A percentile compares a stretch with the other conserved stretches of the same genome.
Evolutionary conservation across 2,329 filamentous ascomycete species (phyloP).

Genomic region (Curvularia sp.): DNA sequence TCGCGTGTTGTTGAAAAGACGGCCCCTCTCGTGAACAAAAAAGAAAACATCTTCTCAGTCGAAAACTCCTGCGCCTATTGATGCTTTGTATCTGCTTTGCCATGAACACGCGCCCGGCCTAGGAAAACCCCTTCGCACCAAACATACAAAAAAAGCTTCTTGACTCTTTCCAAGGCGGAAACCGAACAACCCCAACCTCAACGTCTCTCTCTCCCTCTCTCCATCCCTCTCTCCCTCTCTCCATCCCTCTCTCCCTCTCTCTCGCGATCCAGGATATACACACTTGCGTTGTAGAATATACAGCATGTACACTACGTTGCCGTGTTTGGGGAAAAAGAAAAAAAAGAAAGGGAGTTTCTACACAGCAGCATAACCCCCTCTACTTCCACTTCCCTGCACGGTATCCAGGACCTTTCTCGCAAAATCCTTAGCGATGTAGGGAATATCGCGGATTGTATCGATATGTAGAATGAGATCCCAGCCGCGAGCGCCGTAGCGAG

Average conservation of each 20-base stretch:
- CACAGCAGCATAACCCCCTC: conserved; percentile 94
- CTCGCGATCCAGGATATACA: no score
- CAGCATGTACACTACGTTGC: no score
- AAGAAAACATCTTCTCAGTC: neutral
- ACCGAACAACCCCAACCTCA: no score
- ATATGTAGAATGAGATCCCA: conserved; percentile 95
- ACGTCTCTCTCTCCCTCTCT: neutral
- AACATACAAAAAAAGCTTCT: neutral
- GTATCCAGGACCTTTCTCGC: conserved; percentile 79
- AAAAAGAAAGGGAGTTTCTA: conserved; percentile 49
- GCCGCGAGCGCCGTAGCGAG: conserved; percentile 89
- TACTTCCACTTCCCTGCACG: conserved; percentile 80
- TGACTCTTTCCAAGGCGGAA: no score
- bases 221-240: neutral
- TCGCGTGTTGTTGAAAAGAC: neutral
- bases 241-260: neutral
- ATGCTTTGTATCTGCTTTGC: neutral
- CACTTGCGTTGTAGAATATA: no score
- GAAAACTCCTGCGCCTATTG: neutral
- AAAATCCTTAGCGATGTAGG: conserved; percentile 92
- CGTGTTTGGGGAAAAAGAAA: neutral
- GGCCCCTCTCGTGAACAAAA: neutral
- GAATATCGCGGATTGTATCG: conserved; percentile 89
- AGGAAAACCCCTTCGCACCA: neutral
- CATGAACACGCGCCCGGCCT: neutral